Conservation (phyloP, 805 yeast genomes). For the Ogataea angusta region DNA sequence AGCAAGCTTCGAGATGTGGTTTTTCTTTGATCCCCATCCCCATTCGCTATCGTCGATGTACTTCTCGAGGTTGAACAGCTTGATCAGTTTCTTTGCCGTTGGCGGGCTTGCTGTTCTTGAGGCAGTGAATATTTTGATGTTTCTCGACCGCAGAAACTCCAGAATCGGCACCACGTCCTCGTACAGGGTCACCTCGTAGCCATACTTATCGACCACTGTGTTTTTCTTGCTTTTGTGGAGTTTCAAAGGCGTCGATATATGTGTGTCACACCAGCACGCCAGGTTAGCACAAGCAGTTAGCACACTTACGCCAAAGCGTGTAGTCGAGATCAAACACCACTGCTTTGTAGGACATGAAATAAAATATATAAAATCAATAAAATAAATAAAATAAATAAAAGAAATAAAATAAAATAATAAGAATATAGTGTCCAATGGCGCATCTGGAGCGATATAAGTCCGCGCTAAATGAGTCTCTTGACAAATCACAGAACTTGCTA, state of each 20-base stretch:
- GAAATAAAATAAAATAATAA: neutral
- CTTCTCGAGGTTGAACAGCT: slow-evolving; percentile 46
- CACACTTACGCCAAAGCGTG: slow-evolving; percentile 68
- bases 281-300: neutral
- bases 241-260: slow-evolving; percentile 53
- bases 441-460: slow-evolving; percentile 10
- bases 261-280: slow-evolving; percentile 76
- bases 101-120: slow-evolving; percentile 77
- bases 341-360: slow-evolving; percentile 30
- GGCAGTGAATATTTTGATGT: slow-evolving; percentile 61
- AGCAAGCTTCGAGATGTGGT: slow-evolving; percentile 52
- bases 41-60: slow-evolving; percentile 61
- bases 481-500: slow-evolving; percentile 12
- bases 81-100: slow-evolving; percentile 65
- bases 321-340: slow-evolving; percentile 76
- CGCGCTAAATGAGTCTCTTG: slow-evolving; percentile 20
- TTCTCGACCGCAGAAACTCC: slow-evolving; percentile 43
- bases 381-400: neutral
- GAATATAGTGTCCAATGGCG: neutral
- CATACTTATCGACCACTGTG: slow-evolving; percentile 49
- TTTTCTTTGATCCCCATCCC: slow-evolving; percentile 62
- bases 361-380: neutral
- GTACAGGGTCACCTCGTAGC: slow-evolving; percentile 56
- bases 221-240: slow-evolving; percentile 26
- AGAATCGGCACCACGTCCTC: slow-evolving; percentile 67